Percentiles rank a stretch among this genome's conserved stretches.
Evolutionary conservation across 768 basidiomycete species (phyloP).

Genomic region (Pleurotus djamor): DNA sequence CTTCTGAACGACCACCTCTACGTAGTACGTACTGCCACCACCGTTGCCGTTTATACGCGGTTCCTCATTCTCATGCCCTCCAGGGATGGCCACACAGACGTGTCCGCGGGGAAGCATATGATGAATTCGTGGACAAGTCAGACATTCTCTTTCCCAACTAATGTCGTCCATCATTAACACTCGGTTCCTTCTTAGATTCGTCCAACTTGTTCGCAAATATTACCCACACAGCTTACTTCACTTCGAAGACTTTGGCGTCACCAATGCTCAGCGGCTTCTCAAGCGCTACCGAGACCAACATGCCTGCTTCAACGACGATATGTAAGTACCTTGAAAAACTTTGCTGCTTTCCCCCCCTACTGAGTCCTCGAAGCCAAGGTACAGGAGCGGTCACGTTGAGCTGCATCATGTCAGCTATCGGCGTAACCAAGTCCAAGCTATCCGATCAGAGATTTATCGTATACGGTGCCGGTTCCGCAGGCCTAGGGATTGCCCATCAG

Average conservation of each 20-base stretch:
- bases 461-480: slow-evolving; percentile 82
- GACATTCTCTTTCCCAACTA: slow-evolving; percentile 8
- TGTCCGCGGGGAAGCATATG: slow-evolving; percentile 71
- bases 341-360: not conserved
- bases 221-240: slow-evolving; percentile 67
- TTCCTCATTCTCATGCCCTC: not conserved
- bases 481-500: slow-evolving; percentile 76
- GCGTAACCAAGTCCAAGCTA: slow-evolving; percentile 62
- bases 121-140: slow-evolving; percentile 74
- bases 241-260: slow-evolving; percentile 85
- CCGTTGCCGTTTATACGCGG: not conserved
- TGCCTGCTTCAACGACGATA: slow-evolving; percentile 83
- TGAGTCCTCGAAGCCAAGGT: slow-evolving; percentile 49
- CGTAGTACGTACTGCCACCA: slow-evolving; percentile 60
- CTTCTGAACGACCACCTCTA: slow-evolving; percentile 65
- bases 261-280: slow-evolving; percentile 70
- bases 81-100: slow-evolving; percentile 77
- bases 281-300: slow-evolving; percentile 61
- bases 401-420: slow-evolving; percentile 64
- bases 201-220: slow-evolving; percentile 74
- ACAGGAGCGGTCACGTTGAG: slow-evolving; percentile 77
- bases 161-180: not conserved
- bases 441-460: slow-evolving; percentile 76
- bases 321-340: slow-evolving; percentile 34
- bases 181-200: slow-evolving; percentile 47